A percentile compares a stretch with the other conserved stretches of the same genome.
Conservation (phyloP, 179 eudicot species). For the Drosera spatulata region DNA sequence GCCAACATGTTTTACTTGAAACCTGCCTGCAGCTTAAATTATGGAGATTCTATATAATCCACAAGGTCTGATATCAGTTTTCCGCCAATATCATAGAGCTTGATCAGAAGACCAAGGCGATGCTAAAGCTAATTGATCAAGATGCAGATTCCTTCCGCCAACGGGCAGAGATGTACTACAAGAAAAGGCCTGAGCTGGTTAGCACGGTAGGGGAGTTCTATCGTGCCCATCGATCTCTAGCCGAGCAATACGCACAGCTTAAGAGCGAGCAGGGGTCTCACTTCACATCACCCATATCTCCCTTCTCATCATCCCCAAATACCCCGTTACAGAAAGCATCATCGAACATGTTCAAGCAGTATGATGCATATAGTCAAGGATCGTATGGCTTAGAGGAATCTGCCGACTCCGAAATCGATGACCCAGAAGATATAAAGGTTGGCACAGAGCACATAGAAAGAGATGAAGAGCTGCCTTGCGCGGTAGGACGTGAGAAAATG, state of each 20-base stretch:
- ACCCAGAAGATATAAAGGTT: conserved; percentile 42
- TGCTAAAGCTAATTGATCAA: conserved; percentile 71
- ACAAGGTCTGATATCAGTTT: too few species aligned
- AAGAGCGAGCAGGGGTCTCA: conserved; percentile 44
- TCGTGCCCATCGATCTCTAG: conserved; percentile 73
- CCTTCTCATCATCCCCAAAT: conserved; percentile 32
- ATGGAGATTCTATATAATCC: too few species aligned
- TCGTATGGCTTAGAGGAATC: conserved; percentile 43
- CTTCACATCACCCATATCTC: conserved; percentile 33
- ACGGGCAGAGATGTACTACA: conserved; percentile 93
- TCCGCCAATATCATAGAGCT: conserved; percentile 33
- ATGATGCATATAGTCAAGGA: conserved; percentile 44
- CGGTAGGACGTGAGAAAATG: neutral
- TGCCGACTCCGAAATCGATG: conserved; percentile 66
- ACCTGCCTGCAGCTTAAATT: too few species aligned
- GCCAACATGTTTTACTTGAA: too few species aligned
- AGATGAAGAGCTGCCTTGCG: conserved; percentile 11
- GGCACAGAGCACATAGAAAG: conserved; percentile 4
- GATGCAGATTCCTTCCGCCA: conserved; percentile 94
- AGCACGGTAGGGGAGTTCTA: conserved; percentile 78
- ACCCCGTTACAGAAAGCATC: conserved; percentile 19
- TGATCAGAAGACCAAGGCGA: conserved; percentile 60
- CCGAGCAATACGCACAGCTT: conserved; percentile 67
- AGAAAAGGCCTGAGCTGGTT: conserved; percentile 5
- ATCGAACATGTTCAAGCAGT: conserved; percentile 18